Conservation (phyloP, 805 yeast species). For the Candida germanica region DNA sequence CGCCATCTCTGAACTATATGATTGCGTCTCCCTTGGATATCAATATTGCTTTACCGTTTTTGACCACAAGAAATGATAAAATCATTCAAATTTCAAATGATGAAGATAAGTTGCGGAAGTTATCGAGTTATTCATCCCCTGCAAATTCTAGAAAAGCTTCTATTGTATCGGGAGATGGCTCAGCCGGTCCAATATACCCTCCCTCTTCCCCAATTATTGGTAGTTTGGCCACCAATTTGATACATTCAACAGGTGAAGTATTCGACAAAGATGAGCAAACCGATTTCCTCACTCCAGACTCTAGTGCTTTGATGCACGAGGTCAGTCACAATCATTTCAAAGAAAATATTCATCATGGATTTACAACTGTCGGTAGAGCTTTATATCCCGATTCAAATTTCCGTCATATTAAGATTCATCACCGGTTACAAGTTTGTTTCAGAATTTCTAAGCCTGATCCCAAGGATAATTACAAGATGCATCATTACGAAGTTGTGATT, state of each 20-base stretch:
- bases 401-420: slow-evolving; percentile 60
- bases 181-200: slow-evolving; percentile 4
- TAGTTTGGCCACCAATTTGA: slow-evolving; percentile 35
- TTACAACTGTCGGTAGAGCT: slow-evolving; percentile 33
- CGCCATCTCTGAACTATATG: slow-evolving; percentile 19
- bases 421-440: slow-evolving; percentile 67
- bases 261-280: slow-evolving; percentile 9
- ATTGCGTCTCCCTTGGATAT: slow-evolving; percentile 43
- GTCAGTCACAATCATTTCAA: slow-evolving; percentile 16
- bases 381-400: slow-evolving; percentile 65
- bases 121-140: slow-evolving; percentile 10
- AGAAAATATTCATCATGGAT: slow-evolving; percentile 35
- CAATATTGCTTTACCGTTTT: slow-evolving; percentile 42
- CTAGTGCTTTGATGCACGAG: slow-evolving; percentile 29
- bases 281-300: slow-evolving; percentile 28
- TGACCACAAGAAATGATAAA: slow-evolving; percentile 38
- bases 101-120: slow-evolving; percentile 14
- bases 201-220: slow-evolving; percentile 39
- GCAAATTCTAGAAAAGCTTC: slow-evolving; percentile 28
- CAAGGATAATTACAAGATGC: slow-evolving; percentile 43
- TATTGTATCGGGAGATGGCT: slow-evolving; percentile 14
- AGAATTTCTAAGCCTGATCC: slow-evolving; percentile 64
- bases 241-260: slow-evolving; percentile 22
- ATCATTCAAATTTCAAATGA: slow-evolving; percentile 18
- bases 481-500: slow-evolving; percentile 76